Evolutionary conservation across 495 filamentous ascomycete genomes (phyloP).

Genomic region (Lasiosphaeria ovina): DNA sequence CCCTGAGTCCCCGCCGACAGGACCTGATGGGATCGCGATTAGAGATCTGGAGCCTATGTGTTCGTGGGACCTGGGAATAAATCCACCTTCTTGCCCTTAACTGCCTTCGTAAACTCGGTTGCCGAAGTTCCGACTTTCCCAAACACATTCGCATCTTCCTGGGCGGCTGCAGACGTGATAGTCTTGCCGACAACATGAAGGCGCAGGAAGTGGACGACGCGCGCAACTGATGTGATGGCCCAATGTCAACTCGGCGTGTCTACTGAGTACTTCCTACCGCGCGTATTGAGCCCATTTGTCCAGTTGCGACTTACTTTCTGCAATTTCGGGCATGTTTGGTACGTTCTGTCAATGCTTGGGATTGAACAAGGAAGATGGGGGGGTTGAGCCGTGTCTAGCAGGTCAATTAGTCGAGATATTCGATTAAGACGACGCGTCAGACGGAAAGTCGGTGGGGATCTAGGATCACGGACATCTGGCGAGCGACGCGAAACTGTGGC

Average conservation of each 20-base stretch:
- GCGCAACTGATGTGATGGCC: constrained; percentile 56
- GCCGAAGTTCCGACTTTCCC: constrained; percentile 83
- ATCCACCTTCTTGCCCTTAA: constrained; percentile 67
- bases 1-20: constrained; percentile 76
- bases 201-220: constrained; percentile 78
- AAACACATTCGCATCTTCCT: constrained; percentile 78
- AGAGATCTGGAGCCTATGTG: background rate
- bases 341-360: background rate
- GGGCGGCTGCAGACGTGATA: constrained; percentile 64
- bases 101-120: constrained; percentile 63
- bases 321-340: constrained; percentile 72
- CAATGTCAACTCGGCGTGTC: background rate
- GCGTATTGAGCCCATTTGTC: background rate
- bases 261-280: background rate
- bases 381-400: background rate
- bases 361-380: background rate
- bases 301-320: constrained; percentile 54
- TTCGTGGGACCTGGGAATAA: background rate
- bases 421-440: background rate
- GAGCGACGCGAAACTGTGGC: constrained; percentile 23
- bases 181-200: constrained; percentile 80
- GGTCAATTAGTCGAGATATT: background rate
- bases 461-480: background rate
- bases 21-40: constrained; percentile 34
- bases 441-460: background rate